A percentile compares a stretch with the other conserved stretches of the same genome.
These are phyloP conservation scores for Leccinum rimulosum DNA, from an alignment of 768 basidiomycete genomes.

Conservation along the genomic window DNA sequence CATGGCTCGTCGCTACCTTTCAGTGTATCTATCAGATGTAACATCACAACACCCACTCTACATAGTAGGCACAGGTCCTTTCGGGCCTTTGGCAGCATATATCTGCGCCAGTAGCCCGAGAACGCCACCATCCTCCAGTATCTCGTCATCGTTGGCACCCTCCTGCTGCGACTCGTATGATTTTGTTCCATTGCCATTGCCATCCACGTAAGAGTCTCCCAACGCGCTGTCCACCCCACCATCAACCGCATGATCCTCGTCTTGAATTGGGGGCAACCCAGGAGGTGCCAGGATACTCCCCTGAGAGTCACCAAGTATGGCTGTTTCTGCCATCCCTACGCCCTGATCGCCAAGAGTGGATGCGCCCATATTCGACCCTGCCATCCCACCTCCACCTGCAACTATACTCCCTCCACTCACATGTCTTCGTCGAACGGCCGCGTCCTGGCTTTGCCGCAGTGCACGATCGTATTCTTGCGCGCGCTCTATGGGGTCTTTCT, in stretches of 20 bases:
- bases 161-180: slow-evolving; percentile 41
- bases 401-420: slow-evolving; percentile 26
- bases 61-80: slow-evolving; percentile 45
- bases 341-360: slow-evolving; percentile 39
- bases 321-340: slow-evolving; percentile 61
- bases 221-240: slow-evolving; percentile 61
- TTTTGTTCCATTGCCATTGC: slow-evolving; percentile 41
- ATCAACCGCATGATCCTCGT: slow-evolving; percentile 49
- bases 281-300: slow-evolving; percentile 41
- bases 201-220: slow-evolving; percentile 74
- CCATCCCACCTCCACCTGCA: slow-evolving; percentile 45
- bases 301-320: slow-evolving; percentile 74
- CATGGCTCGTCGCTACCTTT: neutral
- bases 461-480: slow-evolving; percentile 77
- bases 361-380: slow-evolving; percentile 45
- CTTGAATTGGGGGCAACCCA: slow-evolving; percentile 28
- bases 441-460: slow-evolving; percentile 63
- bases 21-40: neutral
- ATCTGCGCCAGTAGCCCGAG: slow-evolving; percentile 86
- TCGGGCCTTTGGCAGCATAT: slow-evolving; percentile 58
- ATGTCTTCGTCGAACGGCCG: slow-evolving; percentile 43
- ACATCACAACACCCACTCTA: slow-evolving; percentile 14
- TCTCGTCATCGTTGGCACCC: slow-evolving; percentile 59
- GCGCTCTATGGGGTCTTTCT: slow-evolving; percentile 46
- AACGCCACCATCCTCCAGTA: slow-evolving; percentile 76